A percentile compares a stretch with the other conserved stretches of the same genome.
Evolutionary conservation across 2,329 filamentous ascomycete genomes (phyloP).

Genomic region (Plectosphaerella plurivora): DNA sequence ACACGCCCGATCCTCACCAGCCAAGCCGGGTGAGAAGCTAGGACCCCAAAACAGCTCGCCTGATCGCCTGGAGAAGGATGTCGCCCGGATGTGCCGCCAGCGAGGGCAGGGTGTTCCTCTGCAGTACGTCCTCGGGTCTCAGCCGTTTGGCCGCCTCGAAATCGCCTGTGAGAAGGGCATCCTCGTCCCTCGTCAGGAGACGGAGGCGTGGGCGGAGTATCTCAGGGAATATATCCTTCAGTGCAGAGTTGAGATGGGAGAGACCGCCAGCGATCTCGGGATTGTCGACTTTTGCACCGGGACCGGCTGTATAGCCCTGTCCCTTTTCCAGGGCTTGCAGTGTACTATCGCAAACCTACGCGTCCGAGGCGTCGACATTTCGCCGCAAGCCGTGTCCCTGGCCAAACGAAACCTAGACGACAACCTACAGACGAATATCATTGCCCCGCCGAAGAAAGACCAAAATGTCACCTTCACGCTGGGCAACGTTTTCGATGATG

Average conservation of each 20-base stretch:
- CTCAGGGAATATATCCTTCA: constrained; percentile 35
- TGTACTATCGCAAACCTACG: constrained; percentile 34
- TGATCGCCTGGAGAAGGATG: constrained; percentile 16
- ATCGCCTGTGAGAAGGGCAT: constrained; percentile 74
- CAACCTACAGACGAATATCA: constrained; percentile 31
- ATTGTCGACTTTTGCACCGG: constrained; percentile 88
- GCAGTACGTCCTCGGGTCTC: constrained; percentile 84
- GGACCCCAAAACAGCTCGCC: constrained; percentile 6
- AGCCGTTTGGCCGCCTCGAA: constrained; percentile 82
- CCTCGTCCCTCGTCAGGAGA: constrained; percentile 79
- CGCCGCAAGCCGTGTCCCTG: constrained; percentile 58
- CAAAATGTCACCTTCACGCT: constrained; percentile 8
- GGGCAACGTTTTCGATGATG: constrained; percentile 40
- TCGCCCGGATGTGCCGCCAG: constrained; percentile 36
- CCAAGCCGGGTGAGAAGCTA: not conserved
- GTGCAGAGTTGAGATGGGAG: not conserved
- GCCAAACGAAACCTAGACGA: constrained; percentile 58
- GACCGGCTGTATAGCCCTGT: constrained; percentile 82
- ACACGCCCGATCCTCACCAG: constrained; percentile 37
- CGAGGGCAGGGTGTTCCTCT: constrained; percentile 66
- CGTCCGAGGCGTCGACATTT: constrained; percentile 72
- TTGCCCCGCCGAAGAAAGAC: constrained; percentile 11
- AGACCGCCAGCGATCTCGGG: constrained; percentile 34
- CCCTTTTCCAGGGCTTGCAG: constrained; percentile 61
- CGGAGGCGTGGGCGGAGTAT: constrained; percentile 61